Conservation (phyloP, 106 monocot genomes). For the Apostasia ramifera region DNA sequence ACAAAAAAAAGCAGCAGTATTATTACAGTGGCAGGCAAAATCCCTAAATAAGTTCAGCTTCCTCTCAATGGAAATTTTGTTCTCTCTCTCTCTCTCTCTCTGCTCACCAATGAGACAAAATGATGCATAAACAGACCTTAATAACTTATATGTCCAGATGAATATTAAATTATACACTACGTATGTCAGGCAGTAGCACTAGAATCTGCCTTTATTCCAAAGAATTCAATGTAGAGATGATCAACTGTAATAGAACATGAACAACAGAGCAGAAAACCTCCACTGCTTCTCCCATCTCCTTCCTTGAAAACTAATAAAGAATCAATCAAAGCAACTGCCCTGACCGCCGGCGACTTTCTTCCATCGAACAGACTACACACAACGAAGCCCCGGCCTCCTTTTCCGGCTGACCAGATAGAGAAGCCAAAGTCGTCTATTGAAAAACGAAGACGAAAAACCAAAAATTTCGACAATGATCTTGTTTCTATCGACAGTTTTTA, state of each 20-base stretch:
- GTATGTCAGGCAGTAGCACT: background rate
- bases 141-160: background rate
- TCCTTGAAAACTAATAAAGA: constrained; percentile 21
- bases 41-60: too few relatives aligned
- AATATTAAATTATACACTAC: background rate
- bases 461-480: constrained; percentile 6
- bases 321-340: constrained; percentile 8
- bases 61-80: too few relatives aligned
- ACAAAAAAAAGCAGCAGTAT: too few relatives aligned
- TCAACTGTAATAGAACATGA: constrained; percentile 13
- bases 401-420: constrained; percentile 9
- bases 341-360: constrained; percentile 1
- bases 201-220: constrained; percentile 15
- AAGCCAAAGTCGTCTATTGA: background rate
- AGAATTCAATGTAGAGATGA: constrained; percentile 17
- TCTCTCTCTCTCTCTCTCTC: too few relatives aligned
- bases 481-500: constrained; percentile 19
- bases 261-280: constrained; percentile 1
- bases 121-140: too few relatives aligned
- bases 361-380: constrained; percentile 12
- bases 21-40: too few relatives aligned
- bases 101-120: too few relatives aligned
- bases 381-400: background rate
- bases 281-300: constrained; percentile 3
- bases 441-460: constrained; percentile 3